phyloP scores from a whole-genome alignment of 2,329 filamentous ascomycete genomes.

The Venturia pyrina region DNA sequence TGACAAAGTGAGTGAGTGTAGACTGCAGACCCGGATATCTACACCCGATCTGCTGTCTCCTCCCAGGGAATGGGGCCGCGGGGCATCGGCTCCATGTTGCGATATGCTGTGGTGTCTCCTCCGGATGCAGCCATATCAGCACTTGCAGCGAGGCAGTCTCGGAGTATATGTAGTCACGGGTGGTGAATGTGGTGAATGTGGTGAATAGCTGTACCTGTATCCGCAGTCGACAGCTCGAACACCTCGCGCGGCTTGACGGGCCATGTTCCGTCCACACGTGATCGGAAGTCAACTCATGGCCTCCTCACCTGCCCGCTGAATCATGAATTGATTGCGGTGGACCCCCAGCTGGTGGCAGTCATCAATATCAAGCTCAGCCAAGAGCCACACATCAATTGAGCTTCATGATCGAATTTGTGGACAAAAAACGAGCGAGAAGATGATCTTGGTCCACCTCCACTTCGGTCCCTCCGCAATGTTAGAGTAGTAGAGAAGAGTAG shows the following conservation, averaged over 20 bases:
- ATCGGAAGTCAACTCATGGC: slow-evolving; percentile 18
- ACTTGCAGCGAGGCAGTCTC: too few relatives aligned
- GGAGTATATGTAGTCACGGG: too few relatives aligned
- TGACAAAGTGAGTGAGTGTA: too few relatives aligned
- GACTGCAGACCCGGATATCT: not conserved
- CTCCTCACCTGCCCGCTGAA: slow-evolving; percentile 19
- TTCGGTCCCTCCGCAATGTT: not conserved
- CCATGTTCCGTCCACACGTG: not conserved
- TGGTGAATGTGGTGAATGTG: too few relatives aligned
- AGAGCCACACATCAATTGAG: not conserved
- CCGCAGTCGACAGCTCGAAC: too few relatives aligned
- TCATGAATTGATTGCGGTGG: slow-evolving; percentile 7
- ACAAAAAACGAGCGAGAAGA: not conserved
- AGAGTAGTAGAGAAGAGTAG: not conserved
- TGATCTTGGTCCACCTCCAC: slow-evolving; percentile 6
- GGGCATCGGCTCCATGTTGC: not conserved
- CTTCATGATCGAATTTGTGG: not conserved
- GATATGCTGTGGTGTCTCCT: not conserved
- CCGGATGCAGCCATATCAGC: not conserved
- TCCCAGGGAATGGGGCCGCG: not conserved
- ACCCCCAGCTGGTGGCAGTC: not conserved
- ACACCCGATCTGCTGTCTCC: not conserved
- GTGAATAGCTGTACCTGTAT: too few relatives aligned
- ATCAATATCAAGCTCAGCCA: not conserved
- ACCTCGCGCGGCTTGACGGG: too few relatives aligned